A percentile compares a stretch with the other conserved stretches of the same genome.
These are phyloP conservation scores for Boletus smithii DNA, from an alignment of 1,284 basidiomycete genomes.

Conservation along the genomic window DNA sequence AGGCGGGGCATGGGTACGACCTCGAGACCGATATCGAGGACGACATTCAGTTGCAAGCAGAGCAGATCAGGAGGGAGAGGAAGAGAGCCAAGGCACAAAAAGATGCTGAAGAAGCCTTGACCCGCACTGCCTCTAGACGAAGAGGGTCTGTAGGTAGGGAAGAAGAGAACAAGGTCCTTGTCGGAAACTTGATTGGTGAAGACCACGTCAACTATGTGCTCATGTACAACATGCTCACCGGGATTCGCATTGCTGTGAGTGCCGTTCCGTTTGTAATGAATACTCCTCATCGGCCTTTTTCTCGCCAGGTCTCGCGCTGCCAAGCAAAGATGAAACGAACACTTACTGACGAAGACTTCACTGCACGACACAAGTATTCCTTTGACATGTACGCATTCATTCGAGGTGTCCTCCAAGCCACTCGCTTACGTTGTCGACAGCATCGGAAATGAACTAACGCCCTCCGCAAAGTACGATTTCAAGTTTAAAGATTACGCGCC, in stretches of 20 bases:
- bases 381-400: slow-evolving; percentile 82
- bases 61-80: slow-evolving; percentile 77
- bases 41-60: slow-evolving; percentile 81
- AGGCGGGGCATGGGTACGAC: slow-evolving; percentile 29
- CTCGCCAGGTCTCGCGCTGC: slow-evolving; percentile 85
- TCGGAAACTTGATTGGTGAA: slow-evolving; percentile 95
- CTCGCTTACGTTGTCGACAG: slow-evolving; percentile 39
- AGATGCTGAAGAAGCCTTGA: slow-evolving; percentile 43
- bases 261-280: neutral
- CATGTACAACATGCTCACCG: slow-evolving; percentile 99
- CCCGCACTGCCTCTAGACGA: slow-evolving; percentile 30
- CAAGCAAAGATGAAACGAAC: slow-evolving; percentile 91
- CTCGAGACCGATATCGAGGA: slow-evolving; percentile 37
- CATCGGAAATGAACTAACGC: slow-evolving; percentile 95
- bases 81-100: slow-evolving; percentile 67
- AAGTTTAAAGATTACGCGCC: slow-evolving; percentile 99
- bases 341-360: slow-evolving; percentile 85
- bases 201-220: slow-evolving; percentile 98
- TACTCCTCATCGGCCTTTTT: slow-evolving; percentile 29
- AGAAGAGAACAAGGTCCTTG: slow-evolving; percentile 61
- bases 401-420: neutral
- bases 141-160: slow-evolving; percentile 26
- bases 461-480: slow-evolving; percentile 94
- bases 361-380: slow-evolving; percentile 90
- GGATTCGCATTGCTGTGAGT: slow-evolving; percentile 90